Percentiles rank a stretch among this genome's conserved stretches.
Evolutionary conservation across 2,329 filamentous ascomycete species (phyloP).

Genomic region (Pseudogymnoascus sp.): DNA sequence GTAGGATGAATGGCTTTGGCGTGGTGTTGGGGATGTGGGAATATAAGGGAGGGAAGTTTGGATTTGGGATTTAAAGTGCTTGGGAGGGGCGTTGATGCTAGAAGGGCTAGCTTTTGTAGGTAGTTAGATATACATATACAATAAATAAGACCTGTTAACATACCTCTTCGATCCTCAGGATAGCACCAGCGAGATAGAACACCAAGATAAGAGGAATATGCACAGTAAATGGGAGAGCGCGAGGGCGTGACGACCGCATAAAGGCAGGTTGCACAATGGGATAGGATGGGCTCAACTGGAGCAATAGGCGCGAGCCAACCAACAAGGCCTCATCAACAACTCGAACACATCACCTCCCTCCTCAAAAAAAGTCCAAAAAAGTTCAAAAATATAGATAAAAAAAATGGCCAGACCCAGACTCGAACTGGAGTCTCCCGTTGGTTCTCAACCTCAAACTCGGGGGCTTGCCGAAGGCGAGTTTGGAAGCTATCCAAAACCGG

Average conservation of each 20-base stretch:
- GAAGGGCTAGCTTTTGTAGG: background rate
- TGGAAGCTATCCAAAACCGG: background rate
- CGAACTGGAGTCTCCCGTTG: background rate
- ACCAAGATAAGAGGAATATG: no score
- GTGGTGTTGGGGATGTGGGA: background rate
- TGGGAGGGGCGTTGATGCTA: background rate
- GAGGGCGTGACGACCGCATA: no score
- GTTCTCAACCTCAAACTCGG: constrained; percentile 4
- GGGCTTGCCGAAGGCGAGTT: background rate
- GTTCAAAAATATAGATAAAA: background rate
- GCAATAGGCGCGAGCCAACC: no score
- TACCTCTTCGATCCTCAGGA: background rate
- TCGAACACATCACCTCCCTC: background rate
- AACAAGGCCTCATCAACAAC: background rate
- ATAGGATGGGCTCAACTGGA: no score
- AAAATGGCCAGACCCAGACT: background rate
- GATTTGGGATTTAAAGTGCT: background rate
- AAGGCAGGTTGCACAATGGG: no score
- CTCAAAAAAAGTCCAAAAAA: background rate
- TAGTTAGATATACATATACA: background rate
- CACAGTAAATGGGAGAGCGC: no score
- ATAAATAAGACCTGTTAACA: background rate
- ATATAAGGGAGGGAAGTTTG: background rate
- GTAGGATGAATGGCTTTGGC: background rate
- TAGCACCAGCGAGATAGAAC: no score